Base-by-base conservation (phyloP, 164 flowering plant species). In the Aristolochia californica region DNA sequence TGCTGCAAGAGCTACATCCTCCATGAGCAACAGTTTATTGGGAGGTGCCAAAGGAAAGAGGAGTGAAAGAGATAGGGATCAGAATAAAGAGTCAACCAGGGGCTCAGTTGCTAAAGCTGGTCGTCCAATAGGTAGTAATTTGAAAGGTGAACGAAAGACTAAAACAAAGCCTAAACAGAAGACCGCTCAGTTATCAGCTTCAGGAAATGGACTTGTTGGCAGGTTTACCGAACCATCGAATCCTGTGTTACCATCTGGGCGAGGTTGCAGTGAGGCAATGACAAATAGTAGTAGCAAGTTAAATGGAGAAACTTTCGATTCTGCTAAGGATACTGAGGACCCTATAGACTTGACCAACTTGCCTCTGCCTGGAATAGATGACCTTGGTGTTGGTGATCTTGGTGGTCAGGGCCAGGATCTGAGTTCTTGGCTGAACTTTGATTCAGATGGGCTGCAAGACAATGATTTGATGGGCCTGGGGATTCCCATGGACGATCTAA, bases 101-200 rank as follows among this genome's bases (percentile, higher is more conserved):
- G 72, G 56, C 61, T 68, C 77, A 58, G 72, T 59, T 43, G 65
- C 72, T 27, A 83, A 81, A 73, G 73, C 66, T 66, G 81, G 85
- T 40, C 77, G 84, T 26, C 73, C 64, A 14, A 64, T 78, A 11
- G 3, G 66, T 51, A 70, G 67, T 20, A 75, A 71, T 53, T 48
- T 58, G 38, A 78, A 71, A 58, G 86, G 83, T 59, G 91, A 83
- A 44, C 76, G 84, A 43, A 84, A 82, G 71, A 67, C 78, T 17
- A 87, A 84, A 68, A 59, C 85, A 63, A 84, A 87, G 76, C 91
- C 85, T 26, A 84, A 78, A 75, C 91, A 84, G 63, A 87, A 77
- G 72, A 75, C 79, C 15, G 80, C 77, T 61, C 82, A 79, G 68
- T 55, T 80, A 47, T 74, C 84, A 27, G 72, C 76, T 43, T 70